Conservation (phyloP, 805 yeast genomes). For the Diddensiella transvaalensis region DNA sequence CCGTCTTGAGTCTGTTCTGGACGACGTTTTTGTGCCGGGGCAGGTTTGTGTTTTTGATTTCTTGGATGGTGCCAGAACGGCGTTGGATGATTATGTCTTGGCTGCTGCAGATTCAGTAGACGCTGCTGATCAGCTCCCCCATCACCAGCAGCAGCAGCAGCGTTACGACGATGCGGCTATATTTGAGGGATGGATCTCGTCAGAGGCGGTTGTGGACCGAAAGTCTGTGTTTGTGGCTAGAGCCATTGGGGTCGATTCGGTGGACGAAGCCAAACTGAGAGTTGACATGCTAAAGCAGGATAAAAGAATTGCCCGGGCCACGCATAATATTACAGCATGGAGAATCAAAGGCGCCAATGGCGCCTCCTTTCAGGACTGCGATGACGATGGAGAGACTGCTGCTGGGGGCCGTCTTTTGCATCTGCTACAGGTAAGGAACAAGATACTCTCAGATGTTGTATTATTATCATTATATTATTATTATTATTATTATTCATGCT, state of each 20-base stretch:
- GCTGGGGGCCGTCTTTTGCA: constrained; percentile 88
- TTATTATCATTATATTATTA: too few relatives aligned
- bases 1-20: constrained; percentile 50
- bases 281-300: constrained; percentile 57
- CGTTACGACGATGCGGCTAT: background rate
- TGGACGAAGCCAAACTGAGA: constrained; percentile 59
- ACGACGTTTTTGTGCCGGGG: constrained; percentile 52
- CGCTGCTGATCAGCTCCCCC: constrained; percentile 24
- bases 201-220: constrained; percentile 77
- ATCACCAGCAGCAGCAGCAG: constrained; percentile 11
- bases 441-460: constrained; percentile 1
- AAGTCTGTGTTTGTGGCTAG: constrained; percentile 83
- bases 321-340: constrained; percentile 87
- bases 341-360: constrained; percentile 59
- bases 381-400: constrained; percentile 96
- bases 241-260: constrained; percentile 57
- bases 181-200: constrained; percentile 68
- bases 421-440: constrained; percentile 52
- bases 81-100: constrained; percentile 35
- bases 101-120: constrained; percentile 36
- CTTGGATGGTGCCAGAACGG: constrained; percentile 43
- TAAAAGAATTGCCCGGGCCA: constrained; percentile 59
- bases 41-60: constrained; percentile 79
- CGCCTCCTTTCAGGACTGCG: constrained; percentile 73
- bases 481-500: too few relatives aligned